A percentile compares a stretch with the other conserved stretches of the same genome.
These are phyloP conservation scores for Simplicillium sp. DNA, from an alignment of 2,329 filamentous ascomycete genomes.

Conservation along the genomic window DNA sequence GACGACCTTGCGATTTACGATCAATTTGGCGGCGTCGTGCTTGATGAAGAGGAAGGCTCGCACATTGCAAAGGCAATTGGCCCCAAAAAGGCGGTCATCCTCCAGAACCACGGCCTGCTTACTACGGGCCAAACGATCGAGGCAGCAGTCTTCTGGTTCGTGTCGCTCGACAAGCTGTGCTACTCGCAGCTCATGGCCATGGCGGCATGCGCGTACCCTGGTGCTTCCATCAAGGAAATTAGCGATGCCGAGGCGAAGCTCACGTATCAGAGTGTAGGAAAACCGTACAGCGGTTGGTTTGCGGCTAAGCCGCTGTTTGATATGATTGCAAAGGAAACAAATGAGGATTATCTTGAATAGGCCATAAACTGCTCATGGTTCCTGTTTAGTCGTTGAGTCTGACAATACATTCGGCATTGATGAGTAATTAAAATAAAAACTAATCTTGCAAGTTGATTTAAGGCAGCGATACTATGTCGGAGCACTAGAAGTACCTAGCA, in stretches of 20 bases:
- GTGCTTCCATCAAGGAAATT: conserved; percentile 57
- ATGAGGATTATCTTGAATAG: conserved; percentile 4
- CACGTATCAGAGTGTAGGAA: conserved; percentile 58
- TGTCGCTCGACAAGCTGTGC: conserved; percentile 38
- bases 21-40: conserved; percentile 41
- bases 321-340: conserved; percentile 2
- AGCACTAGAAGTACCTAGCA: too few species aligned
- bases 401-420: too few species aligned
- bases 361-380: too few species aligned
- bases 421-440: too few species aligned
- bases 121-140: conserved; percentile 41
- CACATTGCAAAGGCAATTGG: conserved; percentile 38
- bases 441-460: too few species aligned
- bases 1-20: conserved; percentile 33
- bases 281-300: conserved; percentile 55
- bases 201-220: conserved; percentile 51
- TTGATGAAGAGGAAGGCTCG: conserved; percentile 39
- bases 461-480: too few species aligned
- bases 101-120: conserved; percentile 46
- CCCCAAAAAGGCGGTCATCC: conserved; percentile 37
- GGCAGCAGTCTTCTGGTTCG: conserved; percentile 44
- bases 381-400: too few species aligned
- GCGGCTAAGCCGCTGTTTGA: conserved; percentile 27
- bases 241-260: conserved; percentile 57
- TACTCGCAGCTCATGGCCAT: conserved; percentile 43